Evolutionary conservation across 768 basidiomycete species (phyloP), one percentile per base, ranked within the genome.

Genomic region (Rhizopogon sp.): DNA sequence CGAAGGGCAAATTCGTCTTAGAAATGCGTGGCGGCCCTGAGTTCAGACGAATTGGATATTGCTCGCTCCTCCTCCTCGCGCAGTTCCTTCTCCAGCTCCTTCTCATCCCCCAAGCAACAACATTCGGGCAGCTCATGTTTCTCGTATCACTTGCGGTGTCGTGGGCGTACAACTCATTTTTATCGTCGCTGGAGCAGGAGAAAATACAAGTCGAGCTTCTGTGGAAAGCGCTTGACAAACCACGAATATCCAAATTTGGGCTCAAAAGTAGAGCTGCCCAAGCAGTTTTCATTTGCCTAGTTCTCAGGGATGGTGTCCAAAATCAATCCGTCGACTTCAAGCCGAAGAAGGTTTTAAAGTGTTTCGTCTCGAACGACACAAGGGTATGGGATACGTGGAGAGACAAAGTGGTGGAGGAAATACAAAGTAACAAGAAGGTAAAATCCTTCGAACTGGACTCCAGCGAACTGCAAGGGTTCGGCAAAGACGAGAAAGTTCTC

Each of bases 71-170:
- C 6, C 70, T 72, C 40, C 59, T 67, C 31, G 13, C 59, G 31
- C 72, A 74, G 29, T 71, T 71, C 59, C 17, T 73, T 16, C 52
- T 63, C 17, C 72, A 74, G 55, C 60, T 72, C 4, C 60, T 73
- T 46, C 64, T 74, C 39, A 70, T 72, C 7, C 72, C 72, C 3
- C 71, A 72, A 50, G 67, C 59, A n/a, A 39, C 54, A 5, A 61
- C 71, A 37, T 71, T 73, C 10, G 72, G 73, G 9, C 72, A 73
- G 52, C 57, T 70, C 49, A 56, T 73, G 67, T 74, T 73, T 53
- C 53, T 73, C 31, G 40, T 52, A 1, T 59, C 71, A 0, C 63
- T 73, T 5, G 65, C 57, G 5, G 64, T 68, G 6, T 74, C 72
- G 1, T 73, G 72, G 72, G 53, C 25, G 2, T 72, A 74, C 50